Base-by-base conservation (phyloP, 163 green algal genomes). In the Chlamydomonas reinhardtii region DNA sequence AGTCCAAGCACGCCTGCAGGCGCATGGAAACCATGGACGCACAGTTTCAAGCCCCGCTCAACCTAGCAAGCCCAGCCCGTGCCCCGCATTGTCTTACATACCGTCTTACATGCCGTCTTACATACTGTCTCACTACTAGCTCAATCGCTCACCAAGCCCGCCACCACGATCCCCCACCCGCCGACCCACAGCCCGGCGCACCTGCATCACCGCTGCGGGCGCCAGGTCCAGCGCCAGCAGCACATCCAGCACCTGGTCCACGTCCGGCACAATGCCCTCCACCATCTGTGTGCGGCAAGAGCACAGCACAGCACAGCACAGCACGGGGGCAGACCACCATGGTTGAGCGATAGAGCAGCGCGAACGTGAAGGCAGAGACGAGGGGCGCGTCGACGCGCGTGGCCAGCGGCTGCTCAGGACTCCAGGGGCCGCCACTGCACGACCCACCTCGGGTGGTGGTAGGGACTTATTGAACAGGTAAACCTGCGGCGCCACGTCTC, bases 241-340 rank as follows among this genome's bases (percentile, higher is more conserved):
- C 14, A 91, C 70, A 56, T 93, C 86, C 4, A 96, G 74, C 20
- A 96, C 83, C 6, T 84, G 68, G 25, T 95, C 91, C 74, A 94
- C 65, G 35, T 93, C 86, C 0, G 92, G 90, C 22, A 92, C 9
- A 14, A 92, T 89, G 56, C 90, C 91, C 59, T 95, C 89, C 65
- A 92, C 32, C 16, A 62, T 39, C 82, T 87, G 71, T 0, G 48
- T n/a, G 15, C 19, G n/a, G n/a, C n/a, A n/a, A n/a, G n/a, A n/a
- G n/a, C n/a, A n/a, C n/a, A n/a, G n/a, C n/a, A n/a, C n/a, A n/a
- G n/a, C n/a, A n/a, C n/a, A n/a, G n/a, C n/a, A n/a, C 12, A 72
- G 65, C 39, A 48, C 5, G 5, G 39, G 39, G 56, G 56, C 56
- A 14, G 8, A 25, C 56, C n/a, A n/a, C n/a, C n/a, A n/a, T n/a